These are phyloP conservation scores for Oxytropis ochrocephala DNA, from an alignment of 306 rosid genomes.

Conservation along the genomic window DNA sequence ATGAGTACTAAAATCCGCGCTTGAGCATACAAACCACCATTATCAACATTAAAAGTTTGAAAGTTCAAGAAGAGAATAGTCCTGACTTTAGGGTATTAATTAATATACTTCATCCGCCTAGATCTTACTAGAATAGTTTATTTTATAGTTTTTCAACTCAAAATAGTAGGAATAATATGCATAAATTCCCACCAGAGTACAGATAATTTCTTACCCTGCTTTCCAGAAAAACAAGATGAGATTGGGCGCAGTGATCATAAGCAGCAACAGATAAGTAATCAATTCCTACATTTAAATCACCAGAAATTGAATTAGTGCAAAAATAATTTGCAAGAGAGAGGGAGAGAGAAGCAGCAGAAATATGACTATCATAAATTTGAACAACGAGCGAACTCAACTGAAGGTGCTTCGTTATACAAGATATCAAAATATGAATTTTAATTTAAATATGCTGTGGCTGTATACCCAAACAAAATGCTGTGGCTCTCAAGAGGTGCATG, in stretches of 20 bases:
- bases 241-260: slow-evolving; percentile 31
- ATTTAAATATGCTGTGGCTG: not conserved
- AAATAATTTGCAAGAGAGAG: not conserved
- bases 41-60: not conserved
- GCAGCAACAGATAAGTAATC: slow-evolving; percentile 46
- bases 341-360: not conserved
- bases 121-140: not conserved
- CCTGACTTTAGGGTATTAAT: not conserved
- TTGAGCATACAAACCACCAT: not conserved
- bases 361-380: slow-evolving; percentile 8
- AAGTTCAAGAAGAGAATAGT: slow-evolving; percentile 7
- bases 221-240: slow-evolving; percentile 35
- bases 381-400: not conserved
- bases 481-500: not conserved
- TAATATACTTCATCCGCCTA: not conserved
- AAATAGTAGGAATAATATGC: not conserved
- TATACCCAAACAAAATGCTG: too few relatives aligned
- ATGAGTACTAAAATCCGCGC: not conserved
- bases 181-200: slow-evolving; percentile 2
- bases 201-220: slow-evolving; percentile 35
- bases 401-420: not conserved
- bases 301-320: slow-evolving; percentile 9
- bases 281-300: slow-evolving; percentile 35
- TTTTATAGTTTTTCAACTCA: not conserved
- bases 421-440: not conserved